Conservation (phyloP, 2,329 filamentous ascomycete species). For the Cercospora sp. region DNA sequence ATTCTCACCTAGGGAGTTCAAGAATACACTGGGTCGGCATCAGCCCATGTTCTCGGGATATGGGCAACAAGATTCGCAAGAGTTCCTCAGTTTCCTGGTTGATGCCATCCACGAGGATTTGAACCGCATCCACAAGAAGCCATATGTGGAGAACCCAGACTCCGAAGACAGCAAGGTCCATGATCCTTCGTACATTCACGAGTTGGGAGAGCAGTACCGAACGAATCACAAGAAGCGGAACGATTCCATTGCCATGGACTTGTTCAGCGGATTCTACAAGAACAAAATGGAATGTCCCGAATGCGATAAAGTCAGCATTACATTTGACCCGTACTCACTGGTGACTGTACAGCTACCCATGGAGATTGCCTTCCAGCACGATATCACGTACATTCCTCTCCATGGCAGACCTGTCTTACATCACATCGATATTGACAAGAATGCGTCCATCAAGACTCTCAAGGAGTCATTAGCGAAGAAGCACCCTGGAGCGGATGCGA, state of each 20-base stretch:
- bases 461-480: constrained; percentile 64
- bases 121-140: constrained; percentile 91
- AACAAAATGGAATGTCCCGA: constrained; percentile 90
- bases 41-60: constrained; percentile 89
- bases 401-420: constrained; percentile 70
- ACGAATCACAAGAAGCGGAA: constrained; percentile 89
- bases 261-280: constrained; percentile 98
- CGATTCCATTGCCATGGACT: constrained; percentile 89
- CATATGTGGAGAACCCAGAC: constrained; percentile 95
- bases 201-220: constrained; percentile 86
- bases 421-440: constrained; percentile 77
- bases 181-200: constrained; percentile 74
- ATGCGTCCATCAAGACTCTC: constrained; percentile 66
- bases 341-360: constrained; percentile 87
- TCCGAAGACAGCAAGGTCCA: constrained; percentile 95
- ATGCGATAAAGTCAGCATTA: constrained; percentile 95
- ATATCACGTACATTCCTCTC: constrained; percentile 75
- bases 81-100: constrained; percentile 91
- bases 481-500: constrained; percentile 52
- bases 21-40: constrained; percentile 75
- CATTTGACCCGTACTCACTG: constrained; percentile 96
- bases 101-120: constrained; percentile 94
- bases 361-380: constrained; percentile 75
- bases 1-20: constrained; percentile 78
- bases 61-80: constrained; percentile 95